Percentiles rank a stretch among this genome's conserved stretches.
phyloP scores from a whole-genome alignment of 2,329 filamentous ascomycete species.

The Cucurbitaria berberidis region DNA sequence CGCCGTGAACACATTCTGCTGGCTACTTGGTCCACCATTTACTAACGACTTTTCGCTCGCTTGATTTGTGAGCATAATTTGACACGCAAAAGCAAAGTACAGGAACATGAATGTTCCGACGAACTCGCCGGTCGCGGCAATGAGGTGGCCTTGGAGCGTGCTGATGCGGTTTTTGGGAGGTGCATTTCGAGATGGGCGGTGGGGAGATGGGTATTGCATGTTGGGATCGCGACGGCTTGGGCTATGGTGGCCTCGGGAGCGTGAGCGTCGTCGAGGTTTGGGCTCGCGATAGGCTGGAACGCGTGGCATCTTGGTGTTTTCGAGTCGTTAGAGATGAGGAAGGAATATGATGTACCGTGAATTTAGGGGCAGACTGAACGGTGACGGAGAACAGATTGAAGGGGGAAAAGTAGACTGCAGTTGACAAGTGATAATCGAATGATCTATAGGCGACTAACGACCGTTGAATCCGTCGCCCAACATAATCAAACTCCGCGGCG shows the following conservation, averaged over 20 bases:
- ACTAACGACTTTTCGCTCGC: constrained; percentile 17
- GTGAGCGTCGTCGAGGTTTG: constrained; percentile 8
- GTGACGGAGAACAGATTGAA: neutral
- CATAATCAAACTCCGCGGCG: neutral
- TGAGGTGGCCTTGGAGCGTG: constrained; percentile 24
- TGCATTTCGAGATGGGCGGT: neutral
- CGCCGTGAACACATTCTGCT: constrained; percentile 34
- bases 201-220: neutral
- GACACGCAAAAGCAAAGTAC: constrained; percentile 38
- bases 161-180: constrained; percentile 10
- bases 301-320: constrained; percentile 5
- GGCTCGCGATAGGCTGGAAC: constrained; percentile 12
- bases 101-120: constrained; percentile 43
- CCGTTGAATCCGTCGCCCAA: neutral
- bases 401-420: neutral
- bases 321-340: neutral
- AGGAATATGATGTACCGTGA: neutral
- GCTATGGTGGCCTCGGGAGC: constrained; percentile 4
- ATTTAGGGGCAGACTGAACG: neutral
- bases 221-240: neutral
- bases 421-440: too few species aligned
- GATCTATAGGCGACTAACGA: neutral
- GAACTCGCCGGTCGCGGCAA: constrained; percentile 38
- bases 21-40: constrained; percentile 24
- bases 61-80: constrained; percentile 32